Evolutionary conservation across 2,329 filamentous ascomycete species (phyloP).

Genomic region (Trichophyton rubrum): DNA sequence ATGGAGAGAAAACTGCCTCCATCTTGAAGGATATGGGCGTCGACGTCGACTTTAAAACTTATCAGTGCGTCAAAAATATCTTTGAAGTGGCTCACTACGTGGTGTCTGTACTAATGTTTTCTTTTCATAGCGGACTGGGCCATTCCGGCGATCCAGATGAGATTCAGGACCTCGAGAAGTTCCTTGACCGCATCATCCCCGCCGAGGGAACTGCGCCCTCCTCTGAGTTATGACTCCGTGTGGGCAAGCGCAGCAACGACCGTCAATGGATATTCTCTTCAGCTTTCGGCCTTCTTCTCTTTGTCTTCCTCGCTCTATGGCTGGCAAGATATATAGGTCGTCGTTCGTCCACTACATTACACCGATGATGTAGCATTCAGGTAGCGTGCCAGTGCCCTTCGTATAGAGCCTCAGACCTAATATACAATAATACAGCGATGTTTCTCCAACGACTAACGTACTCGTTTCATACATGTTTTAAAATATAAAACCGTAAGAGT

Average conservation of each 20-base stretch:
- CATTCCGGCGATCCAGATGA: conserved; percentile 69
- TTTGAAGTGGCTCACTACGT: background rate
- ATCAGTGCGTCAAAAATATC: conserved; percentile 44
- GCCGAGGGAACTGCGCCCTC: conserved; percentile 25
- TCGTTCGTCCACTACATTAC: background rate
- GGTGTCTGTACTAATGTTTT: background rate
- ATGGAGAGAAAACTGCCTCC: conserved; percentile 56
- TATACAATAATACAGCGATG: background rate
- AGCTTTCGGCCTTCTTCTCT: conserved; percentile 2
- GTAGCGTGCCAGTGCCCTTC: background rate
- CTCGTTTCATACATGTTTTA: background rate
- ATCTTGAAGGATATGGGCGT: conserved; percentile 57
- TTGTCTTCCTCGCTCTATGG: background rate
- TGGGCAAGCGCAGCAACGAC: background rate
- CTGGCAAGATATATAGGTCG: background rate
- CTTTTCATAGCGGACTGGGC: conserved; percentile 45
- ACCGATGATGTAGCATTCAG: background rate
- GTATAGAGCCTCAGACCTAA: background rate
- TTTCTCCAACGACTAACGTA: background rate
- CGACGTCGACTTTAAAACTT: conserved; percentile 63
- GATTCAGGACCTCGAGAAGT: conserved; percentile 66
- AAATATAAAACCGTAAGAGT: background rate
- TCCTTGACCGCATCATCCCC: conserved; percentile 43
- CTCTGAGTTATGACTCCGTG: conserved; percentile 9
- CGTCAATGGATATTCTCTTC: conserved; percentile 6